Conservation (phyloP, 1,139 yeast species). For the Hemisphaericaspora lyxosophila region DNA sequence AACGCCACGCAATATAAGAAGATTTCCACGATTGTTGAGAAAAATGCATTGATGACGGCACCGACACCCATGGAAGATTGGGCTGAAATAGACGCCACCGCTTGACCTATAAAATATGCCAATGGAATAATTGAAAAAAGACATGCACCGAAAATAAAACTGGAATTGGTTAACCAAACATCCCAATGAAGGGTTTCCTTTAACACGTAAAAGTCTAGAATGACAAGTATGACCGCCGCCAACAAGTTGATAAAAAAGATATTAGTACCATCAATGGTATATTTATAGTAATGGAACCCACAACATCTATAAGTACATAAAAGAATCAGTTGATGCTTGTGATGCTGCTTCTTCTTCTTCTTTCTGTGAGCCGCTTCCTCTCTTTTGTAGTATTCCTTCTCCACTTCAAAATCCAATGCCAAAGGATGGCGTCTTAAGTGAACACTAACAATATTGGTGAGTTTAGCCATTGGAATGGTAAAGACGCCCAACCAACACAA, state of each 20-base stretch:
- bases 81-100: slow-evolving; percentile 97
- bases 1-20: slow-evolving; percentile 91
- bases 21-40: slow-evolving; percentile 93
- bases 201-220: slow-evolving; percentile 70
- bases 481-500: slow-evolving; percentile 83
- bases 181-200: slow-evolving; percentile 51
- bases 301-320: slow-evolving; percentile 89
- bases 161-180: slow-evolving; percentile 56
- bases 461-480: slow-evolving; percentile 90
- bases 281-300: slow-evolving; percentile 90
- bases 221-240: slow-evolving; percentile 77
- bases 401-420: slow-evolving; percentile 70
- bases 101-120: slow-evolving; percentile 97
- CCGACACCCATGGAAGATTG: slow-evolving; percentile 99
- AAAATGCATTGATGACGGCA: slow-evolving; percentile 96
- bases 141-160: slow-evolving; percentile 70
- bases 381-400: slow-evolving; percentile 47
- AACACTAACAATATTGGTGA: slow-evolving; percentile 56
- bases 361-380: slow-evolving; percentile 18
- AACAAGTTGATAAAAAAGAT: slow-evolving; percentile 85
- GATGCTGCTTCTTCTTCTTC: slow-evolving; percentile 34
- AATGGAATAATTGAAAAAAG: slow-evolving; percentile 84
- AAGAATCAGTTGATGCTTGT: slow-evolving; percentile 46
- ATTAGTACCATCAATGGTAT: slow-evolving; percentile 94
- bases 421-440: slow-evolving; percentile 90